These are phyloP conservation scores for Euphrasia arctica DNA, from an alignment of 305 asterid genomes.

Conservation along the genomic window DNA sequence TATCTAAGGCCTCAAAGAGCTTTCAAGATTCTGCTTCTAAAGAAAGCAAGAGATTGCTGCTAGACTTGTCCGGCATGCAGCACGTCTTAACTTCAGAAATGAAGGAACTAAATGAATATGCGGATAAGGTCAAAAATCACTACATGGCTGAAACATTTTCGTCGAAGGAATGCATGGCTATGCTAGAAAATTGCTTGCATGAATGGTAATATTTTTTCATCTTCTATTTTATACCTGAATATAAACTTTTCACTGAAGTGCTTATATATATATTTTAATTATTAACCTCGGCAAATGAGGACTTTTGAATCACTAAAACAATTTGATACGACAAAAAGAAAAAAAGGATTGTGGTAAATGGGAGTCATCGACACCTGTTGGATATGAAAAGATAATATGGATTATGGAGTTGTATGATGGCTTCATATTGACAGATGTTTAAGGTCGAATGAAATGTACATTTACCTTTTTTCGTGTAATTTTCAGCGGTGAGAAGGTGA, in stretches of 20 bases:
- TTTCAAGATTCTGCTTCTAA: slow-evolving; percentile 48
- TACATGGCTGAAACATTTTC: slow-evolving; percentile 52
- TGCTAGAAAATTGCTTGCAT: slow-evolving; percentile 53
- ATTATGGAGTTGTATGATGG: too few species aligned
- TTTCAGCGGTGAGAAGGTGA: slow-evolving; percentile 50
- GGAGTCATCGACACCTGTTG: too few species aligned
- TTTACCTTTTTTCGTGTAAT: slow-evolving; percentile 18
- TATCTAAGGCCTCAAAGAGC: slow-evolving; percentile 56
- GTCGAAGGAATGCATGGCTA: slow-evolving; percentile 42
- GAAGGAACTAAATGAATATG: slow-evolving; percentile 43
- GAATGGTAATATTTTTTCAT: slow-evolving; percentile 47
- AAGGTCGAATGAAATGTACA: neutral
- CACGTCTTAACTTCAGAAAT: slow-evolving; percentile 48
- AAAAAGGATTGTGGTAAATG: too few species aligned
- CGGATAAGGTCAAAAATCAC: slow-evolving; percentile 47
- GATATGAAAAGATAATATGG: too few species aligned
- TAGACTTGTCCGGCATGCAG: slow-evolving; percentile 53
- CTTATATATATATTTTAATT: too few species aligned
- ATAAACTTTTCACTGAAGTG: too few species aligned
- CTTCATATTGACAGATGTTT: too few species aligned
- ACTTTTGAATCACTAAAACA: too few species aligned
- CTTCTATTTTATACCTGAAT: neutral
- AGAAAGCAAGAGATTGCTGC: slow-evolving; percentile 52
- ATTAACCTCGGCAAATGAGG: too few species aligned
- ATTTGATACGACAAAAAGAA: too few species aligned